Conservation (phyloP, 148 eudicot species). For the Agrostemma githago region DNA sequence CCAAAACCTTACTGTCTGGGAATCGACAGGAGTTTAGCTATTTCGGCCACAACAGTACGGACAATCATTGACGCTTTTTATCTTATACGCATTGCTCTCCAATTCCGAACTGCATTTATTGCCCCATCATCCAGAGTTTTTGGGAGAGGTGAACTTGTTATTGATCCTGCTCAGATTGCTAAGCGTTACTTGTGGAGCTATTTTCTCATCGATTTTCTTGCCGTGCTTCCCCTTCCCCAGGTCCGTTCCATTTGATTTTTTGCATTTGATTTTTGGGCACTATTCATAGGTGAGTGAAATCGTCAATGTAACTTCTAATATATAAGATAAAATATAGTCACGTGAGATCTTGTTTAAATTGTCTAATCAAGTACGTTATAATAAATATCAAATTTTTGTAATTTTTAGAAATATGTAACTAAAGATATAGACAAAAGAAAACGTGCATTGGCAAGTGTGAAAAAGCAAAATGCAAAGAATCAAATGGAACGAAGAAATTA, state of each 20-base stretch:
- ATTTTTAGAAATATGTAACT: too few relatives aligned
- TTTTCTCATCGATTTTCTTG: constrained; percentile 66
- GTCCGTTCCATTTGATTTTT: constrained; percentile 8
- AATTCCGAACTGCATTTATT: constrained; percentile 77
- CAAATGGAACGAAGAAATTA: too few relatives aligned
- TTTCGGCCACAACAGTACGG: constrained; percentile 61
- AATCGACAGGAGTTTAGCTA: constrained; percentile 58
- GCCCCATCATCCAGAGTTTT: constrained; percentile 88
- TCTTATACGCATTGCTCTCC: constrained; percentile 73
- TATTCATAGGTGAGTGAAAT: too few relatives aligned
- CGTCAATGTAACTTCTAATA: too few relatives aligned
- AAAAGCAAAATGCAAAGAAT: too few relatives aligned
- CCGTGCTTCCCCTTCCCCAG: constrained; percentile 85
- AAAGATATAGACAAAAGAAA: too few relatives aligned
- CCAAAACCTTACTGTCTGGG: constrained; percentile 41
- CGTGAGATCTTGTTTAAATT: too few relatives aligned
- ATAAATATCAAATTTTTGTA: too few relatives aligned
- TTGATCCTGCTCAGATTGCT: constrained; percentile 70
- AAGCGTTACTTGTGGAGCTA: constrained; percentile 59
- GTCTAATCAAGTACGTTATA: too few relatives aligned
- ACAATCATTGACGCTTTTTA: constrained; percentile 69
- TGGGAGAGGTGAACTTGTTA: constrained; percentile 91
- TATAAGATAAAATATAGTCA: too few relatives aligned
- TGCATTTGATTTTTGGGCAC: too few relatives aligned
- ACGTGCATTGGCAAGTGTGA: too few relatives aligned